These are phyloP conservation scores for Tricholoma flavovirens DNA, from an alignment of 768 basidiomycete species.

Conservation along the genomic window DNA sequence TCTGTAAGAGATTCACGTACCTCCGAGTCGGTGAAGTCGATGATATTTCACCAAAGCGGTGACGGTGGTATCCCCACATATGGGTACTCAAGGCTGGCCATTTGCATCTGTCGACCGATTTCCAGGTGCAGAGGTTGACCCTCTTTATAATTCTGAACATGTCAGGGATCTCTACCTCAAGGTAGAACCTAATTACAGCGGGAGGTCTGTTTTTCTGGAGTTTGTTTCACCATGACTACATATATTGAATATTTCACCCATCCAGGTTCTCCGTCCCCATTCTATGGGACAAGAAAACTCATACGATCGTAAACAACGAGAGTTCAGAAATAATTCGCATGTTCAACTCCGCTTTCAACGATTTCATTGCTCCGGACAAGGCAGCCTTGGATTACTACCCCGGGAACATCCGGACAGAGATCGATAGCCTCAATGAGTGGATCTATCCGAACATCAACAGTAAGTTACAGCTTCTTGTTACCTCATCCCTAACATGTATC, in stretches of 20 bases:
- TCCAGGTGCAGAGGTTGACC: constrained; percentile 73
- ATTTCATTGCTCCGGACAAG: constrained; percentile 58
- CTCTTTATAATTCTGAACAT: constrained; percentile 61
- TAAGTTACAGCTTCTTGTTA: constrained; percentile 28
- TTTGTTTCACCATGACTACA: not conserved
- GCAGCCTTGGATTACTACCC: constrained; percentile 77
- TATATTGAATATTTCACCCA: not conserved
- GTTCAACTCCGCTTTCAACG: constrained; percentile 82
- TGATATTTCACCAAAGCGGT: constrained; percentile 44
- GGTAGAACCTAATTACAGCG: constrained; percentile 64
- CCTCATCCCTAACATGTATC: not conserved
- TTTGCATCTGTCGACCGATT: constrained; percentile 67
- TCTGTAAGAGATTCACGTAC: constrained; percentile 45
- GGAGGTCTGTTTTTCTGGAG: constrained; percentile 41
- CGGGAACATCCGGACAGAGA: constrained; percentile 58
- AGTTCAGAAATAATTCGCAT: constrained; percentile 93
- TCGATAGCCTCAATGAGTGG: constrained; percentile 83
- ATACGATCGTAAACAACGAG: constrained; percentile 94
- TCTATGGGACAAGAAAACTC: constrained; percentile 86
- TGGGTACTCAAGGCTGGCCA: constrained; percentile 85
- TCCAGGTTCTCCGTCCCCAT: constrained; percentile 80
- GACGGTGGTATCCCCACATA: constrained; percentile 76
- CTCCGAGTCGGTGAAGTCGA: constrained; percentile 2
- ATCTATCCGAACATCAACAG: constrained; percentile 84
- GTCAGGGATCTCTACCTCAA: constrained; percentile 83